phyloP scores from a whole-genome alignment of 805 yeast species.

The Cyberlindnera subsufficiens region DNA sequence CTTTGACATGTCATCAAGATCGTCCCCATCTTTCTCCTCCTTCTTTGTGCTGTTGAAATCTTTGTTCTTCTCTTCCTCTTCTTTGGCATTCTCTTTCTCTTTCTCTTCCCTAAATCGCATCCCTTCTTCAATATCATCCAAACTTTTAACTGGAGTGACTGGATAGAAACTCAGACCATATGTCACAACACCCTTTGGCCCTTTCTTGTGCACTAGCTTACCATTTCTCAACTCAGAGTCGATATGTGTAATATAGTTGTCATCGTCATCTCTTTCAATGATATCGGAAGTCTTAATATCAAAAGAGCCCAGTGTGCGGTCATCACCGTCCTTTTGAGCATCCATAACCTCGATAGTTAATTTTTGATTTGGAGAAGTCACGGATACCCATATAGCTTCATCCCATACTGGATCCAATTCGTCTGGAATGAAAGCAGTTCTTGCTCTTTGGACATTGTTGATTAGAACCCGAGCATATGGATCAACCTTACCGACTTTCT shows the following conservation, averaged over 20 bases:
- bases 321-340: constrained; percentile 70
- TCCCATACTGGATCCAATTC: constrained; percentile 81
- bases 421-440: constrained; percentile 66
- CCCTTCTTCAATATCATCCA: constrained; percentile 63
- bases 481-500: constrained; percentile 84
- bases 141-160: constrained; percentile 66
- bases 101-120: constrained; percentile 35
- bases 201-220: constrained; percentile 64
- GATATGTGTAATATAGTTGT: constrained; percentile 51
- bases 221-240: constrained; percentile 54
- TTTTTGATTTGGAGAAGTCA: constrained; percentile 77
- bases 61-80: constrained; percentile 23
- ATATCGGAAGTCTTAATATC: constrained; percentile 62
- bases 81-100: constrained; percentile 19
- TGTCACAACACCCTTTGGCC: constrained; percentile 76
- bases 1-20: constrained; percentile 30
- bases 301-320: constrained; percentile 82
- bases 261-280: constrained; percentile 58
- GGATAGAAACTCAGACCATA: constrained; percentile 85
- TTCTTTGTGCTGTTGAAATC: constrained; percentile 1
- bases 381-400: constrained; percentile 74
- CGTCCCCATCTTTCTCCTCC: constrained; percentile 32
- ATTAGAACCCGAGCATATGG: constrained; percentile 81
- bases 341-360: constrained; percentile 90
- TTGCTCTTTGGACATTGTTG: constrained; percentile 68